Evolutionary conservation across 805 yeast genomes (phyloP).

Genomic region (Kurtzmaniella fragi): DNA sequence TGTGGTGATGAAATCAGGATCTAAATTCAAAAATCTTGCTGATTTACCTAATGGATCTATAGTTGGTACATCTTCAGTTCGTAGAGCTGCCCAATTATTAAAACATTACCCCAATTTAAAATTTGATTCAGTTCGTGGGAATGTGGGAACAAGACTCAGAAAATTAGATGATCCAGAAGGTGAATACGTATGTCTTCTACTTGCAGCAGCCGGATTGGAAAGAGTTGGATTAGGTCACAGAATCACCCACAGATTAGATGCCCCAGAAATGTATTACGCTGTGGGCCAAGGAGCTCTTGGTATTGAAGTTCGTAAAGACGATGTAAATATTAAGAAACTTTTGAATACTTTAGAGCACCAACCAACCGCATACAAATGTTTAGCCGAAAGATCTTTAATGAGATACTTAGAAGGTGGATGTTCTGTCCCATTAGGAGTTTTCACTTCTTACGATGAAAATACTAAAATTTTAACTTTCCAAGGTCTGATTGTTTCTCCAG

Average conservation of each 20-base stretch:
- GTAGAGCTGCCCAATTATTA: constrained; percentile 87
- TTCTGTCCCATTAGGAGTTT: constrained; percentile 94
- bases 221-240: constrained; percentile 70
- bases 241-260: constrained; percentile 65
- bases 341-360: constrained; percentile 62
- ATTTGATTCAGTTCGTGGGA: constrained; percentile 85
- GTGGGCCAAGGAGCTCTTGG: constrained; percentile 99
- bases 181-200: constrained; percentile 65
- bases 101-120: constrained; percentile 69
- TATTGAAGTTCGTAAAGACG: constrained; percentile 75
- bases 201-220: constrained; percentile 89
- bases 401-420: constrained; percentile 94
- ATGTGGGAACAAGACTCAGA: constrained; percentile 65
- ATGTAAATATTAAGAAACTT: constrained; percentile 51
- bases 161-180: constrained; percentile 74
- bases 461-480: constrained; percentile 47
- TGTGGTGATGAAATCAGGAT: constrained; percentile 63
- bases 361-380: constrained; percentile 67
- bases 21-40: constrained; percentile 55
- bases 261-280: constrained; percentile 86
- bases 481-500: constrained; percentile 79
- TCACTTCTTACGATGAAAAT: constrained; percentile 44
- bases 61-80: constrained; percentile 91
- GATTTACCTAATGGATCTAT: constrained; percentile 83
- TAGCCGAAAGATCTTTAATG: constrained; percentile 85